Evolutionary conservation across 148 eudicot genomes (phyloP), one percentile per base, ranked within the genome.

Genomic region (Fagopyrum homotropicum): DNA sequence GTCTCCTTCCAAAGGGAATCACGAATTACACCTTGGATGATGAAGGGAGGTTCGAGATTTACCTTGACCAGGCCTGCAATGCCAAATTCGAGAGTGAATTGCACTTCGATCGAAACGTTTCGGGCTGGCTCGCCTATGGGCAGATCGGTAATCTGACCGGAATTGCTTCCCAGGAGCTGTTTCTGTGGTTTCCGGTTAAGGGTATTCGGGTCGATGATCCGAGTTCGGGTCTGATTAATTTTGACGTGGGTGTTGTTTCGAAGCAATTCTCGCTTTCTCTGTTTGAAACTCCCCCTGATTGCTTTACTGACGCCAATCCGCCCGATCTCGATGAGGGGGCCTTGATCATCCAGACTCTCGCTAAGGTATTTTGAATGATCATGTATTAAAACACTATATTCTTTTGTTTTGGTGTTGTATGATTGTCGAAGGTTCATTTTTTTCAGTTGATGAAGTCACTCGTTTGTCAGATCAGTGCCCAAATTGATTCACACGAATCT

Each of bases 231-330:
- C 76, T 91, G 72, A 91, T 93, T 76, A 89, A 90, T 72, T 93
- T 93, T 12, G 95, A 93, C 69, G 93, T 91, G 7, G 98, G 94
- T 6, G 98, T 91, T 70, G 98, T 93, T 77, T 81, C 74, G 11
- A 93, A 93, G 77, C 93, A 93, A 69, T 91, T 91, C 59, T 87
- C 97, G 15, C n/a, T 88, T 3, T 93, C 98, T 3, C 61, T 83
- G 70, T 93, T 93, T 7, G 98, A 93, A 64, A 84, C 82, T 0
- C 98, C 95, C 0, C 77, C 81, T 2, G 93, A 88, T 10, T 93
- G 97, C 81, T 52, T 81, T 44, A 91, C 93, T 59, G 89, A 77
- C 46, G 49, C 78, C 35, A 57, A 68, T 17, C 80, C 78, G 12
- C 73, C 43, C 17, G 83, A 77, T 76, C 78, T 76, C 60, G 19